Conservation (phyloP, 306 rosid genomes). For the Delonix regia region DNA sequence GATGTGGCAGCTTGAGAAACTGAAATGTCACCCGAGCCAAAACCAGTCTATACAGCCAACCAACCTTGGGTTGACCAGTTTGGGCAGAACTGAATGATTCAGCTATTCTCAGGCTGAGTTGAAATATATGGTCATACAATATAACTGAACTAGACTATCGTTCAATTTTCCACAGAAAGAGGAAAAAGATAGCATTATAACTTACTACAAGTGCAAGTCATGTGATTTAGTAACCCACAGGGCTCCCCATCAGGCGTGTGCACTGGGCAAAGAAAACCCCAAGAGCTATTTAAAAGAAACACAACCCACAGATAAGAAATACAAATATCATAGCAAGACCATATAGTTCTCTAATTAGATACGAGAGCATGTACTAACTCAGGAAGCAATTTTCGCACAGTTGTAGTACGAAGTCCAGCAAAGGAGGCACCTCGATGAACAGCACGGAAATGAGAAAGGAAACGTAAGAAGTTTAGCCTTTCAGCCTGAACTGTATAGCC, state of each 20-base stretch:
- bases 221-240: constrained; percentile 95
- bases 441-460: constrained; percentile 89
- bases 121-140: background rate
- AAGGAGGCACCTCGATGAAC: constrained; percentile 98
- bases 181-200: constrained; percentile 31
- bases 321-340: constrained; percentile 11
- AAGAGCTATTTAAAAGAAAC: constrained; percentile 61
- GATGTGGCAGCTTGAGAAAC: background rate
- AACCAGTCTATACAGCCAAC: background rate
- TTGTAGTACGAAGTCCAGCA: constrained; percentile 95
- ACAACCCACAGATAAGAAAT: constrained; percentile 1
- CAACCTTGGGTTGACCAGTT: background rate
- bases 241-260: constrained; percentile 99
- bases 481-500: constrained; percentile 93
- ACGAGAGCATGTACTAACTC: constrained; percentile 62
- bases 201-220: constrained; percentile 82
- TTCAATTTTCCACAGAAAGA: background rate
- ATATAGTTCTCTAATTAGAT: background rate
- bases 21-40: background rate
- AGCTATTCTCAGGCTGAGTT: background rate
- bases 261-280: constrained; percentile 99
- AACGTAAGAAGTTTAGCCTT: constrained; percentile 85
- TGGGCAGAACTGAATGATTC: background rate
- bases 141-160: background rate
- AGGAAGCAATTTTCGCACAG: constrained; percentile 92